A percentile compares a stretch with the other conserved stretches of the same genome.
phyloP scores from a whole-genome alignment of 2,329 filamentous ascomycete species.

The Arthrobotrys conoides region DNA sequence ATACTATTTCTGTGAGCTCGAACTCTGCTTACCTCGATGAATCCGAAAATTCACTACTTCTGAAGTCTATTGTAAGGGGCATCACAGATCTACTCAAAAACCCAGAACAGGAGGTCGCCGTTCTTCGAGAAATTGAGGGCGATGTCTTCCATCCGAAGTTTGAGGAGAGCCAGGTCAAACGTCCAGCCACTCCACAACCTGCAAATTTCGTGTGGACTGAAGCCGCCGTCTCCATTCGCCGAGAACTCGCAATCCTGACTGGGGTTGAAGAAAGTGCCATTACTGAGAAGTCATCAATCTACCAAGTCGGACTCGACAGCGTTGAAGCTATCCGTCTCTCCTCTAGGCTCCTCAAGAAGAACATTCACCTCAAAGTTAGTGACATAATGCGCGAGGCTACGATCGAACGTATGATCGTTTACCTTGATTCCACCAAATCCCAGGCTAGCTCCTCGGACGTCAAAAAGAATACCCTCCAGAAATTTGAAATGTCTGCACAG shows the following conservation, averaged over 20 bases:
- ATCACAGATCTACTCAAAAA: constrained; percentile 63
- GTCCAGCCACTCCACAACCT: constrained; percentile 2
- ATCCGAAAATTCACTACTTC: constrained; percentile 65
- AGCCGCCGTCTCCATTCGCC: constrained; percentile 71
- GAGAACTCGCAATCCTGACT: constrained; percentile 76
- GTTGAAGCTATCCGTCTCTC: constrained; percentile 91
- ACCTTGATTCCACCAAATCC: constrained; percentile 57
- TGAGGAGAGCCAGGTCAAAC: background rate
- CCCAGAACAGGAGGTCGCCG: constrained; percentile 40
- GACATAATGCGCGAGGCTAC: constrained; percentile 81
- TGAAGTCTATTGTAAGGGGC: constrained; percentile 67
- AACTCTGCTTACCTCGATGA: constrained; percentile 65
- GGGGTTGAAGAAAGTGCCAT: constrained; percentile 72
- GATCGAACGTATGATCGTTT: constrained; percentile 74
- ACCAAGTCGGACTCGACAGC: constrained; percentile 89
- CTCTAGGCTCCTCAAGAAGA: constrained; percentile 76
- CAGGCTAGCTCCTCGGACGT: background rate
- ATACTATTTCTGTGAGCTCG: constrained; percentile 64
- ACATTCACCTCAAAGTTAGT: constrained; percentile 77
- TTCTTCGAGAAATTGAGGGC: constrained; percentile 12
- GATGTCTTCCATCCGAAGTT: constrained; percentile 10
- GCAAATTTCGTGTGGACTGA: constrained; percentile 74
- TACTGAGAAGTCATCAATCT: constrained; percentile 75
- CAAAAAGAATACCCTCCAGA: constrained; percentile 7
- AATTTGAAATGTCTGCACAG: constrained; percentile 60